A percentile compares a stretch with the other conserved stretches of the same genome.
These are phyloP conservation scores for Neurospora sp. DNA, from an alignment of 495 filamentous ascomycete species.

Conservation along the genomic window DNA sequence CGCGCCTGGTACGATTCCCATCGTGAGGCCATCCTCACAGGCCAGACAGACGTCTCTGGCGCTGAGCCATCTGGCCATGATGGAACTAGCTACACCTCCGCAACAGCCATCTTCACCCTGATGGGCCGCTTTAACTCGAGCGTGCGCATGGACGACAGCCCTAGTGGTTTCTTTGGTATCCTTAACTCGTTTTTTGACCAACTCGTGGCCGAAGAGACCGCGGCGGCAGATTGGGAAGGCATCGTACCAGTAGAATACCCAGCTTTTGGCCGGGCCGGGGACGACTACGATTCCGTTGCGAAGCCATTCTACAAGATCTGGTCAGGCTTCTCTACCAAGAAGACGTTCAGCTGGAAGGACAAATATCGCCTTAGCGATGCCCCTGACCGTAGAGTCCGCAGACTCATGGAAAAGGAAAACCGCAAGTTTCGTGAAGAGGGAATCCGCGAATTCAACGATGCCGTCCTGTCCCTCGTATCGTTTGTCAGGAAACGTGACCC, in stretches of 20 bases:
- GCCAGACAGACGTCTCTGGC: conserved; percentile 38
- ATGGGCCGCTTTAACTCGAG: conserved; percentile 65
- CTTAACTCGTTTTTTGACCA: conserved; percentile 64
- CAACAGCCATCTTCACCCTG: conserved; percentile 61
- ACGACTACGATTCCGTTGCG: conserved; percentile 59
- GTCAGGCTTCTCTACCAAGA: conserved; percentile 72
- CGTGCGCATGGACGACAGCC: conserved; percentile 67
- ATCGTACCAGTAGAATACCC: conserved; percentile 52
- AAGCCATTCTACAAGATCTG: conserved; percentile 75
- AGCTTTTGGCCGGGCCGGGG: conserved; percentile 60
- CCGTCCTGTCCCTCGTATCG: conserved; percentile 72
- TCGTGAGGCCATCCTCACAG: conserved; percentile 68
- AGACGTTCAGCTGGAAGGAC: conserved; percentile 86
- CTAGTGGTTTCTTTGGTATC: conserved; percentile 72
- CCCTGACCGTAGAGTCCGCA: conserved; percentile 70
- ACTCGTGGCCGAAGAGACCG: conserved; percentile 71
- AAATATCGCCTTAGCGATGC: conserved; percentile 71
- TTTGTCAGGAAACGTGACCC: conserved; percentile 94
- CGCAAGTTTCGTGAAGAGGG: conserved; percentile 72
- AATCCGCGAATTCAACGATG: conserved; percentile 83
- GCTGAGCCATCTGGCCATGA: conserved; percentile 44
- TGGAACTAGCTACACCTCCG: conserved; percentile 60
- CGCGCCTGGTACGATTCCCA: conserved; percentile 97
- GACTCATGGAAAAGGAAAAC: conserved; percentile 94
- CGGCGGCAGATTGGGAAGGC: conserved; percentile 59